Evolutionary conservation across 1,139 yeast species (phyloP).

Genomic region (Lodderomyces oxycetoniae): DNA sequence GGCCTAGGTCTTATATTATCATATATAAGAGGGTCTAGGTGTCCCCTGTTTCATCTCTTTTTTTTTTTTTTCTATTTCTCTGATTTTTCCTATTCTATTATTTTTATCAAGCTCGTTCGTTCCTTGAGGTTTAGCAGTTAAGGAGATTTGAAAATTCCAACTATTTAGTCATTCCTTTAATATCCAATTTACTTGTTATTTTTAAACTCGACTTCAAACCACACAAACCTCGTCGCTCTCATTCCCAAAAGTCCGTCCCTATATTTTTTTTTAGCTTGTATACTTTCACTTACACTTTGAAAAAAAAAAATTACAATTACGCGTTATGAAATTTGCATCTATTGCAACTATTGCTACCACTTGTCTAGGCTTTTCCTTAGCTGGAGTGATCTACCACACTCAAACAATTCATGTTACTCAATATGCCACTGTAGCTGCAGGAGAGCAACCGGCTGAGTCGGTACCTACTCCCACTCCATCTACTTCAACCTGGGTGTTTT

Average conservation of each 20-base stretch:
- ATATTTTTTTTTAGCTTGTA: not conserved
- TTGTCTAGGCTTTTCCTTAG: slow-evolving; percentile 15
- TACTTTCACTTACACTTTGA: not conserved
- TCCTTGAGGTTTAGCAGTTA: no score
- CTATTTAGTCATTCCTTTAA: slow-evolving; percentile 7
- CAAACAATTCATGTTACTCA: slow-evolving; percentile 22
- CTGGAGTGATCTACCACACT: slow-evolving; percentile 24
- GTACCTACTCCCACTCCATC: slow-evolving; percentile 6
- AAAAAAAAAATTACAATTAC: slow-evolving; percentile 2
- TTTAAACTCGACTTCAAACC: no score
- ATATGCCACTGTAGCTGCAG: slow-evolving; percentile 11
- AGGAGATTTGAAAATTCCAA: no score
- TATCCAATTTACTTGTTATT: slow-evolving; percentile 3
- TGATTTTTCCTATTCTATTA: no score
- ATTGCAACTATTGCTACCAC: slow-evolving; percentile 10
- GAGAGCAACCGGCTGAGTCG: slow-evolving; percentile 6
- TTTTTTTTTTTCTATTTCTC: no score
- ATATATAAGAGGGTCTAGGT: no score
- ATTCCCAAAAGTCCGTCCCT: not conserved
- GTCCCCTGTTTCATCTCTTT: no score
- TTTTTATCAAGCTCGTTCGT: no score
- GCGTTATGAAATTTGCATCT: slow-evolving; percentile 8
- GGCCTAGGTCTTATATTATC: no score
- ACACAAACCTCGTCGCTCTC: no score
- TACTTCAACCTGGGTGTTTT: slow-evolving; percentile 12